Base-by-base conservation (phyloP, 2,329 filamentous ascomycete species). In the Botrytis elliptica region DNA sequence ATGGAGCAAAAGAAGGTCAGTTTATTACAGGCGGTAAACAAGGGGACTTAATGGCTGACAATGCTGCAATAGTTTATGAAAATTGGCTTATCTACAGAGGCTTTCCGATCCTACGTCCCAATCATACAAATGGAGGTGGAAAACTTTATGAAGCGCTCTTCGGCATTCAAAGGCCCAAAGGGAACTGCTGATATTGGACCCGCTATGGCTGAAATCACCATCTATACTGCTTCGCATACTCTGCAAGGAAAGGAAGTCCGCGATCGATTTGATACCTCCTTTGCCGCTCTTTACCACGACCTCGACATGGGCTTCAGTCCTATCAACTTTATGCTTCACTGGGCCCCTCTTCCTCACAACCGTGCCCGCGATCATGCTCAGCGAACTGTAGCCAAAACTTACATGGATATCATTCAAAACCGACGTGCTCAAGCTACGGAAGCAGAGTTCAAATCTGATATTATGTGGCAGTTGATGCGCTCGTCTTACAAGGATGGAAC, bases 1-100 rank as follows among this genome's bases (percentile, higher is more conserved):
- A 97, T 97, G 94, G 94, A 97, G 85, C 94, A 97, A 86, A 97
- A 97, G 86, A 96, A 95, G 89, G 93, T 94, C 82, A 76, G 84
- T 55, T 4, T 40, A 18, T 44, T 6, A 18, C 10, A 42, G n/a
- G n/a, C n/a, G 38, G 25, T 22, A 33, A 25, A 4, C 14, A 46
- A 63, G 4, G 14, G 57, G 29, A 71, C 72, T 64, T 77, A 79
- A 69, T 81, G 73, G 63, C 67, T 71, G 59, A 64, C 46, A 22
- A 57, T 44, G 46, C 33, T 44, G 65, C 36, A 75, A 70, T 75
- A 89, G 91, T 94, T 95, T 80, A 92, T 94, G 89, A 95, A 95
- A 83, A 89, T 92, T 79, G 92, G 91, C 75, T 89, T 95, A 71
- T 94, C 92, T 40, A 90, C 90, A 77, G 89, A 93, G 73, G 90